Percentiles rank a stretch among this genome's conserved stretches.
phyloP scores from a whole-genome alignment of 192 early-diverging fungal genomes.

The Funneliformis geosporum region DNA sequence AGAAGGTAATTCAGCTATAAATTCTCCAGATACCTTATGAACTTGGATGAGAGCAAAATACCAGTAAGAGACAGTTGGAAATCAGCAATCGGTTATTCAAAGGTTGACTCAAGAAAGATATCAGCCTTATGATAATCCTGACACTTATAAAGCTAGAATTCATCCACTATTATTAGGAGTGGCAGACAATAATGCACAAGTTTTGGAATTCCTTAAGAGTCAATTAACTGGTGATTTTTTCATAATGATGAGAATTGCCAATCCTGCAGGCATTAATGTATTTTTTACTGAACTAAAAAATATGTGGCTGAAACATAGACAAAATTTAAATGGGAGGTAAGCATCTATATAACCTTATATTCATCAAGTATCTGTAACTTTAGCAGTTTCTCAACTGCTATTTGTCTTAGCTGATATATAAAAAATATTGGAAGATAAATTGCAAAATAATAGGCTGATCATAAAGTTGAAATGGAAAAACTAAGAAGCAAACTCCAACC shows the following conservation, averaged over 20 bases:
- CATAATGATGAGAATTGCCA: background rate
- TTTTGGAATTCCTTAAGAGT: constrained; percentile 5
- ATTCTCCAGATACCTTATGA: background rate
- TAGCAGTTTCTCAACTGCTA: background rate
- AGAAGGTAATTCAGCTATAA: background rate
- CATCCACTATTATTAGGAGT: background rate
- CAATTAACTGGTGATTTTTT: constrained; percentile 13
- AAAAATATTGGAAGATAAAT: background rate
- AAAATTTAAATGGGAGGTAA: background rate
- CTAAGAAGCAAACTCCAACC: no score
- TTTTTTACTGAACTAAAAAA: no score
- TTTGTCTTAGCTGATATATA: background rate
- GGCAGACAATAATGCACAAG: background rate
- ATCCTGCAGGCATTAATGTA: background rate
- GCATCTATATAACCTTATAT: background rate
- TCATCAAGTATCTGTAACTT: background rate
- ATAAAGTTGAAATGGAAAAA: background rate
- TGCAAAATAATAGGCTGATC: background rate
- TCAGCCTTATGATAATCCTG: background rate
- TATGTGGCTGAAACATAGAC: no score
- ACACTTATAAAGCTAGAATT: constrained; percentile 10
- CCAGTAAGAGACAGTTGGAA: no score
- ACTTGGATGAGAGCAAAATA: background rate
- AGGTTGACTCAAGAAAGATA: constrained; percentile 20
- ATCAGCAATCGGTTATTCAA: background rate